phyloP scores from a whole-genome alignment of 169 alveolate genomes.

The Eimeria maxima region DNA sequence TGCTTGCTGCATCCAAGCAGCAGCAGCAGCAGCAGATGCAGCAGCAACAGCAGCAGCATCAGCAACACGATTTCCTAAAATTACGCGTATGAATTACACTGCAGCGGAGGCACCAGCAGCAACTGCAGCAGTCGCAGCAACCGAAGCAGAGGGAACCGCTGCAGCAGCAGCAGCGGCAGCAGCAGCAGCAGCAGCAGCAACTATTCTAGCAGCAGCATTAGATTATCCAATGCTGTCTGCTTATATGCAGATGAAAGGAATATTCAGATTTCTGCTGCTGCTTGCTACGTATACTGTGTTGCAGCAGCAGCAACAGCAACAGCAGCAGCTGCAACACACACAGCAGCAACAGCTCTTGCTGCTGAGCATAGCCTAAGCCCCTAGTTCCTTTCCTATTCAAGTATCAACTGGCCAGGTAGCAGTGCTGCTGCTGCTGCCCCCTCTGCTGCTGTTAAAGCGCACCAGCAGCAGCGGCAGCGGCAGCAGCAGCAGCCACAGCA shows the following conservation, averaged over 20 bases:
- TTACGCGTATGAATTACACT: neutral
- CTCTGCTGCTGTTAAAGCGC: neutral
- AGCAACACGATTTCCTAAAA: neutral
- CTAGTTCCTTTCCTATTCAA: neutral
- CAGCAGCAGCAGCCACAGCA: conserved; percentile 39
- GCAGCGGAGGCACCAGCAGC: neutral
- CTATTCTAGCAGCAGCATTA: neutral
- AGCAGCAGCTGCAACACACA: conserved; percentile 15
- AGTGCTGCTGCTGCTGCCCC: neutral
- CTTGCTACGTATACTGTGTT: neutral
- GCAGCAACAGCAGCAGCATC: conserved; percentile 28
- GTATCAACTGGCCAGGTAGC: no score
- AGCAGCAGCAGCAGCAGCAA: neutral
- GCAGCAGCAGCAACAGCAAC: conserved; percentile 30
- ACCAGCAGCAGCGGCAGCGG: conserved; percentile 7
- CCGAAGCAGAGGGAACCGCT: no score
- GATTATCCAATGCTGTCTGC: neutral
- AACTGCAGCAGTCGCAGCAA: neutral
- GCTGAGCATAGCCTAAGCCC: neutral
- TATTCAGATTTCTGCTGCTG: neutral
- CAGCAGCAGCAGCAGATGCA: conserved; percentile 34
- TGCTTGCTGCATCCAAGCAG: neutral
- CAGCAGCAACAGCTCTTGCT: conserved; percentile 28
- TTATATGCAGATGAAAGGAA: neutral
- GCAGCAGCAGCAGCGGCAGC: no score